These are phyloP conservation scores for Trichoderma citrinoviride DNA, from an alignment of 2,329 filamentous ascomycete genomes.

Conservation along the genomic window DNA sequence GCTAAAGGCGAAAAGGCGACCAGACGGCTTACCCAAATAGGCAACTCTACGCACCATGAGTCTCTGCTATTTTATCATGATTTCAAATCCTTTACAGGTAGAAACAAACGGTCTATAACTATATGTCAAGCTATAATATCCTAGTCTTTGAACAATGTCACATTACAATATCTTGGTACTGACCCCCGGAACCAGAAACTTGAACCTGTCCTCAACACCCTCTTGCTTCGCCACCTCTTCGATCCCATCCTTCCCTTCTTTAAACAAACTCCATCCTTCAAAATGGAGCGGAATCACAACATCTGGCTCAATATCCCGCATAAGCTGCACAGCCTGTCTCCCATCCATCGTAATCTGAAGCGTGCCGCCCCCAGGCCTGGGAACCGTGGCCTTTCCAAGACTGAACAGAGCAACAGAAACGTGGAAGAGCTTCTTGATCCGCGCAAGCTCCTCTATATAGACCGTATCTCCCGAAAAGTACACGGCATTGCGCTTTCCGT, in stretches of 20 bases:
- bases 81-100: neutral
- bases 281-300: constrained; percentile 47
- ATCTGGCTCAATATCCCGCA: constrained; percentile 41
- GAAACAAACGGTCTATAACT: neutral
- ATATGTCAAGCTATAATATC: neutral
- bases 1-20: neutral
- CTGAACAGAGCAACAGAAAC: constrained; percentile 42
- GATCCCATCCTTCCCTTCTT: constrained; percentile 35
- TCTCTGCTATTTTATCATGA: neutral
- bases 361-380: constrained; percentile 25
- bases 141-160: too few relatives aligned
- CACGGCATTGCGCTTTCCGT: constrained; percentile 44
- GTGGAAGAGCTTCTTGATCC: constrained; percentile 37
- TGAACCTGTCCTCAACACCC: constrained; percentile 33
- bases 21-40: neutral
- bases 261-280: constrained; percentile 46
- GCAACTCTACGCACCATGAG: neutral
- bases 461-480: constrained; percentile 51
- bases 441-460: constrained; percentile 41
- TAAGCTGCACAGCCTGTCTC: constrained; percentile 38
- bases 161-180: neutral
- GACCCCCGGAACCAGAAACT: neutral
- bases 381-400: constrained; percentile 36
- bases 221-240: constrained; percentile 33
- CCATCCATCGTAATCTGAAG: constrained; percentile 47